These are phyloP conservation scores for Calonectria crousiana DNA, from an alignment of 2,329 filamentous ascomycete genomes.

Conservation along the genomic window DNA sequence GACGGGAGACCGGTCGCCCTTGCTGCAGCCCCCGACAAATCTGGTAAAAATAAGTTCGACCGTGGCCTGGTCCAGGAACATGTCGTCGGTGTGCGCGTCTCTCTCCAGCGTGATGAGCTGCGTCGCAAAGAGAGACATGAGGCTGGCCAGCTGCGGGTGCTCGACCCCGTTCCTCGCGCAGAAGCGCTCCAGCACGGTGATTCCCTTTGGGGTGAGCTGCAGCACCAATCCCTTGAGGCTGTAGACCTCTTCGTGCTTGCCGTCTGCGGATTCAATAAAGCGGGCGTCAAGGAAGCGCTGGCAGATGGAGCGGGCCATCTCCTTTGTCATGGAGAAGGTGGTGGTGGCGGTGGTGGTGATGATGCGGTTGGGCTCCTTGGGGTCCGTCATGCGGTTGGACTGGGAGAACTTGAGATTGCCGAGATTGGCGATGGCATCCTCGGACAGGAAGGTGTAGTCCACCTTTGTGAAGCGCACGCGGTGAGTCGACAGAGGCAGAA, in stretches of 20 bases:
- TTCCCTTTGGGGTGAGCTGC: constrained; percentile 94
- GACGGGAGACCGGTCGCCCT: constrained; percentile 73
- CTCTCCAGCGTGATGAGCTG: constrained; percentile 91
- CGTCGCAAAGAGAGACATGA: constrained; percentile 83
- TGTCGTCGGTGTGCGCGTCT: constrained; percentile 84
- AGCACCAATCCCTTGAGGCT: constrained; percentile 89
- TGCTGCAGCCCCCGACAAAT: constrained; percentile 84
- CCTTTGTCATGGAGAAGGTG: constrained; percentile 98
- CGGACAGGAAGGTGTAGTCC: constrained; percentile 93
- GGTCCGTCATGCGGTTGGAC: constrained; percentile 98
- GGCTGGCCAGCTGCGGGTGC: constrained; percentile 87
- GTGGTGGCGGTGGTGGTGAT: constrained; percentile 98
- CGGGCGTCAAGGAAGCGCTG: constrained; percentile 93
- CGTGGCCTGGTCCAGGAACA: constrained; percentile 87
- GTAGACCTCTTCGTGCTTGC: constrained; percentile 83
- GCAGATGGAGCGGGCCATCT: constrained; percentile 96
- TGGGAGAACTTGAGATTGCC: constrained; percentile 98
- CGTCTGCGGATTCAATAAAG: constrained; percentile 93
- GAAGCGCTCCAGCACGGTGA: constrained; percentile 90
- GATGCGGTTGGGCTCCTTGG: constrained; percentile 93
- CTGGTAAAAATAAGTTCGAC: constrained; percentile 94
- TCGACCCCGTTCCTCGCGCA: constrained; percentile 95
- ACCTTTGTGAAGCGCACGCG: constrained; percentile 90
- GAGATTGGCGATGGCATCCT: constrained; percentile 97
- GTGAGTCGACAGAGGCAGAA: constrained; percentile 86